phyloP scores from a whole-genome alignment of 345 rosid species.

The Syzygium jambos region DNA sequence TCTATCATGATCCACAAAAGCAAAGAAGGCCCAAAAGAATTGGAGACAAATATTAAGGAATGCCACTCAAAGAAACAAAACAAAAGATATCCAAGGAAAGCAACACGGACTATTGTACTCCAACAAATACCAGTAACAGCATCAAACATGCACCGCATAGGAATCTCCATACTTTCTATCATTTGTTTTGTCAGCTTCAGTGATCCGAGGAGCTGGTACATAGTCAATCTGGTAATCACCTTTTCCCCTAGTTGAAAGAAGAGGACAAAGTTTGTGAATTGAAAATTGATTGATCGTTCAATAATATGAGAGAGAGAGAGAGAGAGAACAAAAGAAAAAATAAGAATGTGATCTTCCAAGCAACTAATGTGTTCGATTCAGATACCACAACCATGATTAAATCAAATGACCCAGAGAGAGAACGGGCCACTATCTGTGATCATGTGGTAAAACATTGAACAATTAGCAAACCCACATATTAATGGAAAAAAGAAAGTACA shows the following conservation, averaged over 20 bases:
- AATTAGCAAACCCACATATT: background rate
- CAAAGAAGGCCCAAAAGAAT: background rate
- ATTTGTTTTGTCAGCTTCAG: slow-evolving; percentile 82
- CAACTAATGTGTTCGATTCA: background rate
- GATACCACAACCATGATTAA: background rate
- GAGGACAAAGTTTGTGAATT: slow-evolving; percentile 1
- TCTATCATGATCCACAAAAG: background rate
- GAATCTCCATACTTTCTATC: slow-evolving; percentile 62
- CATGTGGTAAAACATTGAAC: background rate
- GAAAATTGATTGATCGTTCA: background rate
- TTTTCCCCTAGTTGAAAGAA: slow-evolving; percentile 50
- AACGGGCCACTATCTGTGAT: background rate
- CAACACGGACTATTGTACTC: background rate
- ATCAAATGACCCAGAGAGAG: background rate
- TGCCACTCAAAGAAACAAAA: background rate
- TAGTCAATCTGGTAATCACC: slow-evolving; percentile 94
- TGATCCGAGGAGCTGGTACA: slow-evolving; percentile 81
- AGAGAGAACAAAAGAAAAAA: background rate
- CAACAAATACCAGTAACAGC: background rate
- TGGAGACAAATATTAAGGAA: background rate
- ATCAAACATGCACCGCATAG: background rate
- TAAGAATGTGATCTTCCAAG: background rate
- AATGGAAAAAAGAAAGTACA: background rate
- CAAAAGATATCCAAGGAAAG: background rate
- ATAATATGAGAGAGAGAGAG: background rate